Base-by-base conservation (phyloP, 306 rosid species). In the Castanea sativa region DNA sequence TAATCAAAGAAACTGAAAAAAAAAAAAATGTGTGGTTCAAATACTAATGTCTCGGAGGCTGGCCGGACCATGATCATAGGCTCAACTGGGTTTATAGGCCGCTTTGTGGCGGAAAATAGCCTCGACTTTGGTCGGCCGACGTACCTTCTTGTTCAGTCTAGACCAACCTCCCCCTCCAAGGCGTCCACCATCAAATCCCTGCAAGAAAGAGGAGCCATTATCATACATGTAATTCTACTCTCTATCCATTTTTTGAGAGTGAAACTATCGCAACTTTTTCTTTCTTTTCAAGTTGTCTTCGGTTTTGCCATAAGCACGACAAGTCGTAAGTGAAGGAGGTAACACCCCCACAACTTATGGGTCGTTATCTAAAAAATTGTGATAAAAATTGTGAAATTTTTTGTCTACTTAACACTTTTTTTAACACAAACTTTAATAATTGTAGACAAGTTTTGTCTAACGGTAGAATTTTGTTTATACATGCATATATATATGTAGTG, bases 331-430 rank as follows among this genome's bases (percentile, higher is more conserved):
- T 0, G 2, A 1, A 0, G 0, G 10, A 38, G 1, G 43, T 5
- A 33, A 6, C 10, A 38, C 0, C 2, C 0, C 0, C 2, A 7
- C 3, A 1, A 7, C 43, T 38, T 38, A 7, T 2, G 0, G 0
- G 10, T 7, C 0, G 0, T 0, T 38, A 0, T 0, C 0, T 7
- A 1, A 0, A 2, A 2, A 38, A 2, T 7, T 0, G 0, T 7
- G 3, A 8, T 0, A 41, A 41, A 38, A 41, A 0, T 41, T 2
- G 45, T 8, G 8, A 0, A 41, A 41, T 2, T 8, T 41, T 41
- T 0, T 0, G 1, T 6, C 2, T 35, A 0, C 0, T 35, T 5
- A 0, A 1, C 41, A 35, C 8, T 41, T 41, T 41, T 41, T 3
- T 41, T 41, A 2, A 8, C 12, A 41, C 45, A 41, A 8, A 41